Evolutionary conservation across 371 early-diverging fungal genomes (phyloP), one percentile per base, ranked within the genome.

Genomic region (Hamiltosporidium tvaerminnensis): DNA sequence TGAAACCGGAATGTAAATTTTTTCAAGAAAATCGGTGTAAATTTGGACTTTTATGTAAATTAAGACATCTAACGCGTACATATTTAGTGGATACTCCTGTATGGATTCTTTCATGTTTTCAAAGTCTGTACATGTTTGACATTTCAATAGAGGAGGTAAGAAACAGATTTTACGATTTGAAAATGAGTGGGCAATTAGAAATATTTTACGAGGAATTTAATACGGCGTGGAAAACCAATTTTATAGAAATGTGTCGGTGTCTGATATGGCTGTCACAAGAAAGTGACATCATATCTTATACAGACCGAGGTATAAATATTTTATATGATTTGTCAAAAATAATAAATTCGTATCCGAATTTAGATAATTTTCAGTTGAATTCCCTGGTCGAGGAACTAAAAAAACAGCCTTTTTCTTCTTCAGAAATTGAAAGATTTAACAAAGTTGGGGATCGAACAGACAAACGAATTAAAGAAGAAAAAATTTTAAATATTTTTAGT

Each of bases 11-110:
- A 12, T 72, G 73, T 48, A 35, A 31, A 16, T 63, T 62, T 48
- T 72, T 60, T 57, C 34, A 47, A 23, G 30, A 53, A 50, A 69
- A 69, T 2, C 49, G 36, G 32, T 72, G 73, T 57, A 63, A 48
- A 53, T 72, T 53, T 47, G 73, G 73, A 7, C 10, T 12, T n/a
- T 38, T 14, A 39, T 72, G 73, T 55, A 65, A 63, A 35, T 55
- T 53, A 31, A 36, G 14, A 30, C 73, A 72, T 33, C 31, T 58
- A 1, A 48, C 12, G 50, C 57, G 35, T 32, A 50, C 56, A 34
- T 23, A 16, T 39, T 30, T 71, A 34, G 37, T 71, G 32, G 63
- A 67, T 64, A 67, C 71, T 7, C 67, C 71, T 33, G 35, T 35
- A 47, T 71, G 67, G 67, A 63, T 71, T n/a, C 53, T 44, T 37